A percentile compares a stretch with the other conserved stretches of the same genome.
These are phyloP conservation scores for Pythium insidiosum DNA, from an alignment of 352 stramenopile species.

Conservation along the genomic window DNA sequence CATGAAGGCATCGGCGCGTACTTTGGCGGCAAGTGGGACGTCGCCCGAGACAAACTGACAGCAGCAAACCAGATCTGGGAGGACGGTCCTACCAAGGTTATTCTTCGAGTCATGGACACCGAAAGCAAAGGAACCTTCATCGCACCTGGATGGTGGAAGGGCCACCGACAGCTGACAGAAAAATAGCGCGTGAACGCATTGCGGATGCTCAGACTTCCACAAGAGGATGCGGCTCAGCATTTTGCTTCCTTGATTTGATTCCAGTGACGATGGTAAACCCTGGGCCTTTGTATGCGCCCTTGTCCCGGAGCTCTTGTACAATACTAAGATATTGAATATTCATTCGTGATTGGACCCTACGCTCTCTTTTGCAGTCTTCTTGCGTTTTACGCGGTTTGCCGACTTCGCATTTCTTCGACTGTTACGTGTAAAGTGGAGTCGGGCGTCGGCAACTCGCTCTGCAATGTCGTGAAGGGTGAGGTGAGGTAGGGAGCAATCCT, in stretches of 20 bases:
- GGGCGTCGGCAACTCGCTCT: constrained; percentile 36
- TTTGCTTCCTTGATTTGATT: background rate
- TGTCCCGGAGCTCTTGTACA: too few relatives aligned
- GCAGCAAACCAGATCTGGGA: constrained; percentile 89
- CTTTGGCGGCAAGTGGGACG: constrained; percentile 89
- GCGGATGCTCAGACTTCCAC: too few relatives aligned
- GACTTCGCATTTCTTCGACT: constrained; percentile 8
- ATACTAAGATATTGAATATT: too few relatives aligned
- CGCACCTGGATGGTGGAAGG: constrained; percentile 87
- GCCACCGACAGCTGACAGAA: constrained; percentile 88
- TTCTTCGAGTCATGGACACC: constrained; percentile 85
- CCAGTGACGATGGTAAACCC: too few relatives aligned
- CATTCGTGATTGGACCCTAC: too few relatives aligned
- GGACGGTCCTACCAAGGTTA: constrained; percentile 86
- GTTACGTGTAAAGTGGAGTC: constrained; percentile 13
- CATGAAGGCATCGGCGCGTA: constrained; percentile 90
- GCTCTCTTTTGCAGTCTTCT: too few relatives aligned
- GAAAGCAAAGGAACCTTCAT: constrained; percentile 84
- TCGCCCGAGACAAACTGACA: constrained; percentile 75
- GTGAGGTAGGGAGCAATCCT: constrained; percentile 29
- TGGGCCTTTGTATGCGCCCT: too few relatives aligned
- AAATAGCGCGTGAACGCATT: too few relatives aligned
- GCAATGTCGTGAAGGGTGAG: constrained; percentile 41
- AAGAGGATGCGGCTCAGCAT: too few relatives aligned
- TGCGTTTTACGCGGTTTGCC: constrained; percentile 1